These are phyloP conservation scores for Syncephalastrum contaminatum DNA, from an alignment of 371 early-diverging fungal species.

Conservation along the genomic window DNA sequence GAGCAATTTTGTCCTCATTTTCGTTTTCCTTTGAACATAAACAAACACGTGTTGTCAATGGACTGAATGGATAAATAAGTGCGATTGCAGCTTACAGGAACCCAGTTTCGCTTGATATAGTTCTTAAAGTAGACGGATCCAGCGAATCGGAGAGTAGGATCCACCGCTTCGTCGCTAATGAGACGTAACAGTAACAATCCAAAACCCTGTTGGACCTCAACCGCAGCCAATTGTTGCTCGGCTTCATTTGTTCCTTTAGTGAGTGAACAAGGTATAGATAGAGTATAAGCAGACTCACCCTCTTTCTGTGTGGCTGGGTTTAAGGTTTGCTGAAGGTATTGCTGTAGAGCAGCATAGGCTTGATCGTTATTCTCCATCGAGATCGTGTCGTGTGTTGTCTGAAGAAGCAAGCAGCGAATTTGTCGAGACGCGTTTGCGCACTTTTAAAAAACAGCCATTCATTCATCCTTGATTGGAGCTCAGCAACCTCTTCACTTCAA, in stretches of 20 bases:
- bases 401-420: too few relatives aligned
- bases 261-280: background rate
- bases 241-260: conserved; percentile 33
- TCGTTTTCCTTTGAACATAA: conserved; percentile 43
- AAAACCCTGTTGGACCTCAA: conserved; percentile 73
- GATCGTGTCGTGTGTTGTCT: background rate
- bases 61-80: conserved; percentile 1
- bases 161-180: conserved; percentile 56
- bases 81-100: conserved; percentile 48
- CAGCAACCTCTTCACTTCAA: too few relatives aligned
- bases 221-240: conserved; percentile 55
- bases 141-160: conserved; percentile 71
- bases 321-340: conserved; percentile 75
- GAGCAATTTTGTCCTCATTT: conserved; percentile 56
- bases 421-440: too few relatives aligned
- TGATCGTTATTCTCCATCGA: conserved; percentile 56
- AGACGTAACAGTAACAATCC: conserved; percentile 72
- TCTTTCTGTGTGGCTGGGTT: conserved; percentile 73
- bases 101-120: conserved; percentile 88
- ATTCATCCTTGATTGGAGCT: too few relatives aligned
- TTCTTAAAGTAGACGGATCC: conserved; percentile 95
- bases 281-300: conserved; percentile 48
- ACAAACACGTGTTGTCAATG: background rate
- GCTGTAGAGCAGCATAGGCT: conserved; percentile 61
- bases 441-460: too few relatives aligned